Base-by-base conservation (phyloP, 2,329 filamentous ascomycete species). In the Pseudogymnoascus sp. region DNA sequence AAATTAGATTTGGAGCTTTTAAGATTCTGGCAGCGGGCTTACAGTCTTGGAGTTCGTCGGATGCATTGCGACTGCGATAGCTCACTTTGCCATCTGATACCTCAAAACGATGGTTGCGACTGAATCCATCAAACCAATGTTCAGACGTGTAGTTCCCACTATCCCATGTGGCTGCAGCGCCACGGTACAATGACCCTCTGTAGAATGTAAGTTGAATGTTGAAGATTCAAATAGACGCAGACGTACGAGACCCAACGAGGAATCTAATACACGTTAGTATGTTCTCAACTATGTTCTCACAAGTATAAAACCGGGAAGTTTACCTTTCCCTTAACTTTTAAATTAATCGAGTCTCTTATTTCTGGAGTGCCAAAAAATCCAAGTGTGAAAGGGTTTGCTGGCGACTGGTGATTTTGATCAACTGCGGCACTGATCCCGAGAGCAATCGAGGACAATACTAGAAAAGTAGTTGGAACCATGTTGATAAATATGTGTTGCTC, bases 91-190 rank as follows among this genome's bases (percentile, higher is more conserved):
- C 77, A 68, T 3, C 82, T 66, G 33, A 92, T 86, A 61, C 15
- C 45, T 89, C 79, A 68, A 92, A 92, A 33, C 82, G 83, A 72
- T 92, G 88, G 0, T 82, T 77, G 60, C 88, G 81, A 3, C 83
- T 80, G 61, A 90, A 83, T 5, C 86, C 86, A 68, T 94, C 89
- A 65, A 94, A 94, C 89, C 89, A 92, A 70, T 92, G 89, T 52
- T 52, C 45, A 12, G 23, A 3, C 7, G 45, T 52, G n/a, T 52
- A 52, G 23, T 52, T 52, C 2, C 45, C 45, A 52, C 5, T 52
- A n/a, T 52, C 26, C 45, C 45, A 52, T 52, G 45, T 52, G n/a
- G 45, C 45, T 30, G 45, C 23, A 7, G 45, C 45, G 2, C 45
- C 45, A 30, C 45, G 45, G 5, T 52, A 52, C 9, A 52, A 13